A percentile compares a stretch with the other conserved stretches of the same genome.
Conservation (phyloP, 2,329 filamentous ascomycete genomes). For the Apiospora phragmitis region DNA sequence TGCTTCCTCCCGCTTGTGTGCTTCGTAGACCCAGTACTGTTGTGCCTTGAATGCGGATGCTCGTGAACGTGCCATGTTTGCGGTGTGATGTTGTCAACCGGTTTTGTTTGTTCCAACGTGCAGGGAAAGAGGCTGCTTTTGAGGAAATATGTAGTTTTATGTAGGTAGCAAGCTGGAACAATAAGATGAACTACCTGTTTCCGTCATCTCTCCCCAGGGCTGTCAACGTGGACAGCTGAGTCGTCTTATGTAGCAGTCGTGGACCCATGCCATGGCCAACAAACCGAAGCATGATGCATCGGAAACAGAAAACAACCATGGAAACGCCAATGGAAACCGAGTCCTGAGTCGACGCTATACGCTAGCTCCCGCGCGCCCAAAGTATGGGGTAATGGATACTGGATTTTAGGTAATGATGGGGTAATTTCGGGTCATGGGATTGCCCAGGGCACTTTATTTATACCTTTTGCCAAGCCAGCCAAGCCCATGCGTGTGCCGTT, state of each 20-base stretch:
- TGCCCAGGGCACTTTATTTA: not conserved
- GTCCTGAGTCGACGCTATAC: not conserved
- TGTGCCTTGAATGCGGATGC: not conserved
- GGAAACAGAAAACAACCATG: not conserved
- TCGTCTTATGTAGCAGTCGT: not conserved
- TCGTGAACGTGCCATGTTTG: not conserved
- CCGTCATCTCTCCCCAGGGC: not conserved
- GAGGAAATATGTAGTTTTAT: not conserved
- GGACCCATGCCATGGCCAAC: not conserved
- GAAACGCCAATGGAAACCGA: not conserved
- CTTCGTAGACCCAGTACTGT: slow-evolving; percentile 6
- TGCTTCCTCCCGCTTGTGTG: not conserved
- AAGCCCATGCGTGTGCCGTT: not conserved
- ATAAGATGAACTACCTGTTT: not conserved
- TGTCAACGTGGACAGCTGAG: no score
- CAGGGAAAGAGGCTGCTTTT: not conserved
- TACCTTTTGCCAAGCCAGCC: not conserved
- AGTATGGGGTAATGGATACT: slow-evolving; percentile 9
- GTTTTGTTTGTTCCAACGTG: not conserved
- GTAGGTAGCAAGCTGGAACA: not conserved
- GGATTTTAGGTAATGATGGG: slow-evolving; percentile 5
- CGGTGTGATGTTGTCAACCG: not conserved
- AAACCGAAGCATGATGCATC: not conserved
- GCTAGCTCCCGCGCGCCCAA: not conserved
- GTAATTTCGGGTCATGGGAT: not conserved